Conservation (phyloP, 2,329 filamentous ascomycete genomes). For the Thelonectria discophora region DNA sequence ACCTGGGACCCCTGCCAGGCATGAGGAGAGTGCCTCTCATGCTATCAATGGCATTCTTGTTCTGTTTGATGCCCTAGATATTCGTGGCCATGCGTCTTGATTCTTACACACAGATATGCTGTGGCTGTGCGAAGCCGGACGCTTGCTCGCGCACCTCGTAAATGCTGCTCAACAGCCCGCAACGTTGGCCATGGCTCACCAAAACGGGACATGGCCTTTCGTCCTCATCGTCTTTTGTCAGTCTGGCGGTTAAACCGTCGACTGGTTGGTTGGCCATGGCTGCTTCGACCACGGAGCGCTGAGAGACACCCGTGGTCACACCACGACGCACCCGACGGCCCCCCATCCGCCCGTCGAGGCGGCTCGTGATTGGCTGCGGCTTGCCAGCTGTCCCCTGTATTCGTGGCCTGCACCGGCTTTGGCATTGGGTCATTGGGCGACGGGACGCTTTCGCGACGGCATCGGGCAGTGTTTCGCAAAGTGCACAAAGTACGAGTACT, state of each 20-base stretch:
- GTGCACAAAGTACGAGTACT: neutral
- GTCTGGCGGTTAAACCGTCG: constrained; percentile 31
- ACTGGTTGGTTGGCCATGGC: constrained; percentile 37
- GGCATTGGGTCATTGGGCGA: neutral
- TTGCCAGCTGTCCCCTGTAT: constrained; percentile 11
- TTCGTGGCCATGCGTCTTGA: neutral
- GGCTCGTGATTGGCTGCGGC: constrained; percentile 1
- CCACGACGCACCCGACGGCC: constrained; percentile 2
- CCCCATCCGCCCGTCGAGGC: constrained; percentile 2
- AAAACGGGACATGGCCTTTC: neutral
- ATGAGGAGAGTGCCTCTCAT: neutral
- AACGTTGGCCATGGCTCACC: neutral
- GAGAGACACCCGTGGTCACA: constrained; percentile 15
- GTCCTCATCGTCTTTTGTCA: neutral
- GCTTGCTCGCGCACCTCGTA: neutral
- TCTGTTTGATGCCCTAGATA: neutral
- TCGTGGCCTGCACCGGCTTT: constrained; percentile 12
- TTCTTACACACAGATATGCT: neutral
- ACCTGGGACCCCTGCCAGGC: constrained; percentile 5
- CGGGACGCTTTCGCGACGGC: neutral
- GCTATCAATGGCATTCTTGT: neutral
- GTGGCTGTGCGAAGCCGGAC: neutral
- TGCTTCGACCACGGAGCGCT: constrained; percentile 23
- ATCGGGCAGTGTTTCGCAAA: constrained; percentile 5
- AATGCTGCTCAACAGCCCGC: neutral